Base-by-base conservation (phyloP, 2,329 filamentous ascomycete species). In the Amesomyces nigricolor region DNA sequence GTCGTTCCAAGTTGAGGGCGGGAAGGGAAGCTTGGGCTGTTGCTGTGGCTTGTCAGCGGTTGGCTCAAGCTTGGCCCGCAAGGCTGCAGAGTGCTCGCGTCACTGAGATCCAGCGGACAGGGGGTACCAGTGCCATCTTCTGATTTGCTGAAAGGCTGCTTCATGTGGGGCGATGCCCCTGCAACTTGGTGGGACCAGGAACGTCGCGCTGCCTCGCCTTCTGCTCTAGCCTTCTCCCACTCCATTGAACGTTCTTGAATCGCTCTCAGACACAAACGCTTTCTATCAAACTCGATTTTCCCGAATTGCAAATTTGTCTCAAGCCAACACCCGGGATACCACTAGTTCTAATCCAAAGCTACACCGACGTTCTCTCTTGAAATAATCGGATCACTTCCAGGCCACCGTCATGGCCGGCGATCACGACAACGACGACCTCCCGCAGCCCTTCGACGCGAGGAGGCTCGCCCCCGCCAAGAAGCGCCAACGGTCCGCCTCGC, bases 361-460 rank as follows among this genome's bases (percentile, higher is more conserved):
- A 26, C 22, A 6, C 2, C 22, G 22, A 37, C 5, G 19, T 5
- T 14, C 13, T 8, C 16, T 13, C 19, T 35, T 45, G 13, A 26
- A 26, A 26, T 26, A 26, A 5, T 26, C 22, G 22, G 22, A 26
- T 26, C 22, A 45, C 19, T 13, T 50, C 35, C 35, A 52, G n/a
- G 1, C 43, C 43, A 19, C 35, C 44, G 48, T 43, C 53, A 56
- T 56, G 53, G 53, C 53, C 35, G 56, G 54, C 40, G 39, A 60
- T 42, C 62, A 65, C 43, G 62, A 66, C 42, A 65, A 71, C 46
- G 73, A 75, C 54, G 72, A 74, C n/a, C 74, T 81, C 5, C 81
- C 81, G 8, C 80, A 83, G 59, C 80, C 81, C 5, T 84, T 83
- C 70, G 80, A 83, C 61, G 81, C 81, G 19, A 78, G 77, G 61